phyloP scores from a whole-genome alignment of 1,139 yeast species.

The Scheffersomyces segobiensis region DNA sequence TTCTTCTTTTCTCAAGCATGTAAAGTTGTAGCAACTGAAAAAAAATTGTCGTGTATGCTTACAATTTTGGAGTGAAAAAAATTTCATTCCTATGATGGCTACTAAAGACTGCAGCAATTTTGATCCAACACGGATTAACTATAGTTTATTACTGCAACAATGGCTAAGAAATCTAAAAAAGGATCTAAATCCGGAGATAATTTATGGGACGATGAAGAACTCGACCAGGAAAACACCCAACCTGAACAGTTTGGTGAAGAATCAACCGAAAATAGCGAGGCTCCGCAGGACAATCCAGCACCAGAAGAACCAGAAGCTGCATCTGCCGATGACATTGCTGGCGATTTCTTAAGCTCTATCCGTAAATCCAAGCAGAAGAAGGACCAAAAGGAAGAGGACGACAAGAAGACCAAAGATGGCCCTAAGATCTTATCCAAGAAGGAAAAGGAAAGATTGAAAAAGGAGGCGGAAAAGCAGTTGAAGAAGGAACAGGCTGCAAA shows the following conservation, averaged over 20 bases:
- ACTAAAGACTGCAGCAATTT: background rate
- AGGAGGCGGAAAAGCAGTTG: constrained; percentile 91
- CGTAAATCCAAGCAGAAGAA: constrained; percentile 78
- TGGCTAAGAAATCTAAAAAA: constrained; percentile 58
- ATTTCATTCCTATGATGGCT: constrained; percentile 8
- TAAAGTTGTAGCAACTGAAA: background rate
- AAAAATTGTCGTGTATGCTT: constrained; percentile 10
- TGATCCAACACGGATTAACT: background rate
- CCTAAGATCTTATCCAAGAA: constrained; percentile 87
- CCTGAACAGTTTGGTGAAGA: constrained; percentile 54
- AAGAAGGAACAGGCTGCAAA: constrained; percentile 90
- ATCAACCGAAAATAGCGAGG: constrained; percentile 14
- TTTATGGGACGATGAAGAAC: constrained; percentile 83
- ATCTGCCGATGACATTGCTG: constrained; percentile 46
- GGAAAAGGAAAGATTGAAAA: constrained; percentile 96
- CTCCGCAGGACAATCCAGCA: constrained; percentile 11
- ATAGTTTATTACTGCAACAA: constrained; percentile 10
- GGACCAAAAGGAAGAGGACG: constrained; percentile 56
- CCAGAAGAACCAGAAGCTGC: constrained; percentile 29
- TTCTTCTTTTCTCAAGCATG: background rate
- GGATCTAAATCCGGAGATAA: constrained; percentile 57
- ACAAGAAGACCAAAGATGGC: constrained; percentile 50
- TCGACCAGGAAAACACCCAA: constrained; percentile 55
- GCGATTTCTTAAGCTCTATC: constrained; percentile 81
- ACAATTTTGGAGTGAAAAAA: constrained; percentile 8